Evolutionary conservation across 192 early-diverging fungal genomes (phyloP), one percentile per base, ranked within the genome.

Genomic region (Neocallimastix lanati): DNA sequence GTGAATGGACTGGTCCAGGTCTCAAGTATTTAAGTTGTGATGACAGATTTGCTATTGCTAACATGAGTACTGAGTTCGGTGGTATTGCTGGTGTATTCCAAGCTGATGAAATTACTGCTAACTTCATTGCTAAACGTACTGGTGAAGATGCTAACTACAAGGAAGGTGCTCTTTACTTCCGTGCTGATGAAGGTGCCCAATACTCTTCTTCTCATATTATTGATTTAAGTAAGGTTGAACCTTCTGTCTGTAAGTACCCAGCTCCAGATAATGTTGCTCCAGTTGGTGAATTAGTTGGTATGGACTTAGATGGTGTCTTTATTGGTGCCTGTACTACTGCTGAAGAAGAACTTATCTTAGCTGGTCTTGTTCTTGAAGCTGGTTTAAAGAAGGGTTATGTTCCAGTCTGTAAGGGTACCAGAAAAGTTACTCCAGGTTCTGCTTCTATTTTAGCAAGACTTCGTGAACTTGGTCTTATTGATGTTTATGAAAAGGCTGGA

Each of bases 61-160:
- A 93, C 87, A 94, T 94, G 92, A 88, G 91, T 81, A 94, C 93
- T 78, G 93, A 94, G 84, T 94, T 94, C 88, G 93, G 93, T 79
- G 93, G 91, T 78, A 94, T 94, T 84, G 93, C 93, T 77, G 93
- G 93, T 76, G 93, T 94, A 80, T 94, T 90, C 84, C 92, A 90
- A 84, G 89, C 88, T 35, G 91, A 93, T 79, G 88, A 91, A 86
- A 87, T 87, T 80, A 94, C 92, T 18, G 91, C 93, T 25, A 88
- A 91, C 5, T 94, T 87, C 79, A 86, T 93, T 82, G 85, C 87
- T 80, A 89, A 92, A 85, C 90, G 94, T 85, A 7, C 4, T 67
- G 50, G 50, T 67, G 91, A 90, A 83, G 90, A 90, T 81, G 88
- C 88, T 79, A 86, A 87, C 81, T 87, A 92, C 84, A 88, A 90